These are phyloP conservation scores for Kingdonia uniflora DNA, from an alignment of 164 flowering plant genomes.

Conservation along the genomic window DNA sequence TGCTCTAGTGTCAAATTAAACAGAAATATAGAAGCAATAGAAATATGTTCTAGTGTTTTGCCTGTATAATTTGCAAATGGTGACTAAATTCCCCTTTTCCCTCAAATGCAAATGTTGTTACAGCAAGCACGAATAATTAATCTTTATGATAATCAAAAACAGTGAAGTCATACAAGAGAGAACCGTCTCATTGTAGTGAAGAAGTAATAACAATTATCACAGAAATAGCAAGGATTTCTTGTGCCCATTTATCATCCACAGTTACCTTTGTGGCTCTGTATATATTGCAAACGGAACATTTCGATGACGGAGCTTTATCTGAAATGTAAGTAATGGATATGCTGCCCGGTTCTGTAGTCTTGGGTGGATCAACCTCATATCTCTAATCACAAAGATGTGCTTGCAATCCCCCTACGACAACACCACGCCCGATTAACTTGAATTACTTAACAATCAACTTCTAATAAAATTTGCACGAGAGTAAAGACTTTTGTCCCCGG, in stretches of 20 bases:
- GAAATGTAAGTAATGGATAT: conserved; percentile 53
- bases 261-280: conserved; percentile 55
- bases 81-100: too few relatives aligned
- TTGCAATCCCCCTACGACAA: conserved; percentile 60
- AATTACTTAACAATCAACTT: too few relatives aligned
- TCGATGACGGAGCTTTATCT: conserved; percentile 22
- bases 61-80: too few relatives aligned
- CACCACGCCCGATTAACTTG: neutral
- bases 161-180: conserved; percentile 29
- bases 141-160: conserved; percentile 39
- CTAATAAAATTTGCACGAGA: too few relatives aligned
- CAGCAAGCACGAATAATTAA: too few relatives aligned
- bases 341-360: conserved; percentile 56
- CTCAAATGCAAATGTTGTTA: too few relatives aligned
- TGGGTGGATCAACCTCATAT: conserved; percentile 81
- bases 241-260: conserved; percentile 75
- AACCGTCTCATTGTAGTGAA: conserved; percentile 39
- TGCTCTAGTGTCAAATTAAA: too few relatives aligned
- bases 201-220: conserved; percentile 71
- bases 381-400: conserved; percentile 71
- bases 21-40: too few relatives aligned
- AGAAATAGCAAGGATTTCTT: conserved; percentile 70
- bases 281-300: conserved; percentile 65
- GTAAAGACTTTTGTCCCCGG: too few relatives aligned
- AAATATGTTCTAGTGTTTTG: too few relatives aligned